Percentiles rank a stretch among this genome's conserved stretches.
Conservation (phyloP, 352 stramenopile species). For the Phytophthora sansomeana region DNA sequence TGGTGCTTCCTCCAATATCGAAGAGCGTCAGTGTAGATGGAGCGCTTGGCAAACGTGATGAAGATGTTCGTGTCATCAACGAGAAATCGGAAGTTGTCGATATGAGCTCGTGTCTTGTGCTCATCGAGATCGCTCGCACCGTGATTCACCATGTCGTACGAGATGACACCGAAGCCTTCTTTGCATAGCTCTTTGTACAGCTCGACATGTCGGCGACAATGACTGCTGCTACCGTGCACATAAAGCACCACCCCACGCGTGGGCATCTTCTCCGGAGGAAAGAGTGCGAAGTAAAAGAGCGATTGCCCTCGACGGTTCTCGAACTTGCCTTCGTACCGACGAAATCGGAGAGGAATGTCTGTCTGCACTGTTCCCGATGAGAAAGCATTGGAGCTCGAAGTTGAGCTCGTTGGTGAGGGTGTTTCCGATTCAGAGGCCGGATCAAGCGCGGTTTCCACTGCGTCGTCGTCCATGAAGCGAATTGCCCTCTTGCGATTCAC, state of each 20-base stretch:
- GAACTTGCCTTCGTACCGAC: conserved; percentile 47
- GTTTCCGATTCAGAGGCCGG: conserved; percentile 8
- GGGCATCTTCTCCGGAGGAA: conserved; percentile 30
- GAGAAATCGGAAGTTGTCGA: conserved; percentile 49
- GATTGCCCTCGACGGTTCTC: conserved; percentile 43
- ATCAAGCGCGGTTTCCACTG: conserved; percentile 16
- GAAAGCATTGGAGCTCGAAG: conserved; percentile 4
- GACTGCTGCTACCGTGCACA: conserved; percentile 53
- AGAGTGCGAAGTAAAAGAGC: conserved; percentile 56
- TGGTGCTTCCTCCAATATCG: conserved; percentile 36
- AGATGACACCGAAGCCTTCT: conserved; percentile 51
- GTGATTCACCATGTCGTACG: conserved; percentile 59
- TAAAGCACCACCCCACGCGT: conserved; percentile 60
- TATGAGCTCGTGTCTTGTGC: conserved; percentile 47
- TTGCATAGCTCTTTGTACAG: conserved; percentile 55
- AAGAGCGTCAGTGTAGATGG: conserved; percentile 41
- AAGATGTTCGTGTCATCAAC: conserved; percentile 64
- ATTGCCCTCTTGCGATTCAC: conserved; percentile 26
- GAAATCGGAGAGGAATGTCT: conserved; percentile 38
- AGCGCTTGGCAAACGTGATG: conserved; percentile 46
- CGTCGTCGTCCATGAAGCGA: conserved; percentile 31
- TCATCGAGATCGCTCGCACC: conserved; percentile 53
- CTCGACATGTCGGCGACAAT: conserved; percentile 52
- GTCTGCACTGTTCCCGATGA: not conserved
- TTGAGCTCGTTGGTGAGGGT: conserved; percentile 14